Base-by-base conservation (phyloP, 2,329 filamentous ascomycete species). In the Fonsecaea pedrosoi region DNA sequence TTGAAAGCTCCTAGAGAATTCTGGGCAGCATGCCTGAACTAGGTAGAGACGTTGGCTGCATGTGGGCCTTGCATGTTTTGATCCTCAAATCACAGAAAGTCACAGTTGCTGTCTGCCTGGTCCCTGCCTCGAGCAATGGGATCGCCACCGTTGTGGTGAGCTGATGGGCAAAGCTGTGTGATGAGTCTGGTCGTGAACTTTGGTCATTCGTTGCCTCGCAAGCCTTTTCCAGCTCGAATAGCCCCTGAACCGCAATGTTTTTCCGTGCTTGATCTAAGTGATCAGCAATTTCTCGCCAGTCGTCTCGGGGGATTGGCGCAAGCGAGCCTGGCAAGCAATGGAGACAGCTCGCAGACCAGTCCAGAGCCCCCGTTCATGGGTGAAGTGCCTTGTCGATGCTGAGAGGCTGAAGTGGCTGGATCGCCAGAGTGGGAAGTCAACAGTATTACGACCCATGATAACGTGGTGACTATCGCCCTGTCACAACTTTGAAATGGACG, bases 251-350 rank as follows among this genome's bases (percentile, higher is more conserved):
- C 38, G 15, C 15, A 9, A 45, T 2, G n/a, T 7, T 18, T 45
- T 45, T 45, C 21, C 40, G 40, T 10, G 15, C 25, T 38, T 10
- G 18, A 37, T 18, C 25, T 34, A 37, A 60, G 32, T 60, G 58
- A 45, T 32, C 32, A 21, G 42, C 45, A 60, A 60, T 60, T 38
- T 60, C 45, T 38, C 45, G n/a, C 32, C 45, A 53, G 13, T 25
- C 18, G 3, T 13, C 42, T 21, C 42, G 10, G 34, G 10, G 54
- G 54, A 45, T 21, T 45, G 40, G 40, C 40, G 7, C 40, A 18
- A 18, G 13, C 30, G n/a, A 38, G 6, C 34, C 34, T 56, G 30
- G 34, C 54, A 38, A 38, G 56, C 56, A 48, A 10, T 30, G 38
- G 56, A 59, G 21, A 42, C 37, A 42, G 10, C 6, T 25, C 18